Conservation (phyloP, 805 yeast species). For the Zygosaccharomyces siamensis region DNA sequence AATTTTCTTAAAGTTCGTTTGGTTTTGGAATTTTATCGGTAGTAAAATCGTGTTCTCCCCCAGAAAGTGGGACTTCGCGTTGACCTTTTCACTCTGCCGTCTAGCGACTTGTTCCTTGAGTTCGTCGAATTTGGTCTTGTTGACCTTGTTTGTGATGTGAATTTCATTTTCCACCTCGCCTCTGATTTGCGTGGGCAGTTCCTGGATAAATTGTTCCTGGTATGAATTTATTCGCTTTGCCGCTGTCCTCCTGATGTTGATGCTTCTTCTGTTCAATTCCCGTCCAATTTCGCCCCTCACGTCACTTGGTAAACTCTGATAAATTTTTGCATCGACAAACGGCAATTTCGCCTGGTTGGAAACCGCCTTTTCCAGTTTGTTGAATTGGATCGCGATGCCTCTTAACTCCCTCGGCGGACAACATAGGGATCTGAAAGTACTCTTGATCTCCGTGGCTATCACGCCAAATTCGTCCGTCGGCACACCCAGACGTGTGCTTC, state of each 20-base stretch:
- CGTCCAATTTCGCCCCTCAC: slow-evolving; percentile 15
- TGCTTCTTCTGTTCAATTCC: slow-evolving; percentile 16
- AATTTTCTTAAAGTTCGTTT: slow-evolving; percentile 34
- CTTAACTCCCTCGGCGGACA: slow-evolving; percentile 66
- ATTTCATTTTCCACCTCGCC: slow-evolving; percentile 55
- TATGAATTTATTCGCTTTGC: slow-evolving; percentile 7
- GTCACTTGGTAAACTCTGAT: slow-evolving; percentile 13
- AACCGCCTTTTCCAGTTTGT: slow-evolving; percentile 44
- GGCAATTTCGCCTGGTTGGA: slow-evolving; percentile 36
- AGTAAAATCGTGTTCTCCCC: slow-evolving; percentile 22
- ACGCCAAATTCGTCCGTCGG: slow-evolving; percentile 57
- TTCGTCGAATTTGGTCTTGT: slow-evolving; percentile 20
- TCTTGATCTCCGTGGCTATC: slow-evolving; percentile 55
- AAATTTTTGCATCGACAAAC: slow-evolving; percentile 20
- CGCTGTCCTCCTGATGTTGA: slow-evolving; percentile 5
- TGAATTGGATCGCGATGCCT: slow-evolving; percentile 71
- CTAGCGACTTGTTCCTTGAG: slow-evolving; percentile 15
- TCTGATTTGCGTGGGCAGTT: slow-evolving; percentile 62
- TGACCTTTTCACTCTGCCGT: slow-evolving; percentile 11
- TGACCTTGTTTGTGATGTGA: slow-evolving; percentile 24
- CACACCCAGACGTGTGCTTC: slow-evolving; percentile 54
- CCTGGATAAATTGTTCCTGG: slow-evolving; percentile 60
- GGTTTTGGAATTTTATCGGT: slow-evolving; percentile 36
- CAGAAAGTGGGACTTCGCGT: slow-evolving; percentile 19
- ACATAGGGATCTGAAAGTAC: slow-evolving; percentile 50